Evolutionary conservation across 441 rosid genomes (phyloP).

Genomic region (Gossypium schwendimanii): DNA sequence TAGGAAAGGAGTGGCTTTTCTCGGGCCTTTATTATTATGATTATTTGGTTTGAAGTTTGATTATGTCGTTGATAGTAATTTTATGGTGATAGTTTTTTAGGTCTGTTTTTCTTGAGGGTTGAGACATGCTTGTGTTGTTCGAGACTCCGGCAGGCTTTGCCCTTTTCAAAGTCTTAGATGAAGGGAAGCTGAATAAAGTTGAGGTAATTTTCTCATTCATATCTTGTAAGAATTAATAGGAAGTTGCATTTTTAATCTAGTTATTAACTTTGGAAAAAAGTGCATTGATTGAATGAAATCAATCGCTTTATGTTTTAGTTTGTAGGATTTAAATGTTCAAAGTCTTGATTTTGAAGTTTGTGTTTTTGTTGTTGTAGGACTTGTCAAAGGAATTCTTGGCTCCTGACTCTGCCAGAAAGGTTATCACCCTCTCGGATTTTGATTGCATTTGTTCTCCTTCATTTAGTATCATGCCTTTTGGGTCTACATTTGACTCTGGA

Average conservation of each 20-base stretch:
- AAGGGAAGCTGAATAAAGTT: constrained; percentile 70
- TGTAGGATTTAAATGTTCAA: neutral
- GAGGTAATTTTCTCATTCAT: constrained; percentile 42
- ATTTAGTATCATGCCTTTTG: neutral
- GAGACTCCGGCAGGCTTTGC: constrained; percentile 90
- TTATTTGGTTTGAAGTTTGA: constrained; percentile 1
- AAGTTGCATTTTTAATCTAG: neutral
- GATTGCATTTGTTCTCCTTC: neutral
- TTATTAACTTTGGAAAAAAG: neutral
- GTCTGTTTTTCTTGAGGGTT: constrained; percentile 9
- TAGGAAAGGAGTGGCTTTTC: neutral
- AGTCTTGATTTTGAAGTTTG: neutral
- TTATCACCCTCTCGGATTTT: constrained; percentile 8
- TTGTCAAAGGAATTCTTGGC: constrained; percentile 52
- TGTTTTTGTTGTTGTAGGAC: constrained; percentile 40
- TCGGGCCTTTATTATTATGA: neutral
- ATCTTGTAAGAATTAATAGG: neutral
- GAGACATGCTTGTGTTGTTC: constrained; percentile 60
- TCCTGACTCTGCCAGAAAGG: constrained; percentile 69
- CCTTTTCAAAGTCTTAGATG: constrained; percentile 75
- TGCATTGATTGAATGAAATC: neutral
- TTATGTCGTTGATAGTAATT: neutral
- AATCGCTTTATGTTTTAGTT: neutral
- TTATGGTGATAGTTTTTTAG: neutral
- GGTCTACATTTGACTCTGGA: neutral